These are phyloP conservation scores for Sphaerulina musiva DNA, from an alignment of 2,329 filamentous ascomycete genomes.

Conservation along the genomic window DNA sequence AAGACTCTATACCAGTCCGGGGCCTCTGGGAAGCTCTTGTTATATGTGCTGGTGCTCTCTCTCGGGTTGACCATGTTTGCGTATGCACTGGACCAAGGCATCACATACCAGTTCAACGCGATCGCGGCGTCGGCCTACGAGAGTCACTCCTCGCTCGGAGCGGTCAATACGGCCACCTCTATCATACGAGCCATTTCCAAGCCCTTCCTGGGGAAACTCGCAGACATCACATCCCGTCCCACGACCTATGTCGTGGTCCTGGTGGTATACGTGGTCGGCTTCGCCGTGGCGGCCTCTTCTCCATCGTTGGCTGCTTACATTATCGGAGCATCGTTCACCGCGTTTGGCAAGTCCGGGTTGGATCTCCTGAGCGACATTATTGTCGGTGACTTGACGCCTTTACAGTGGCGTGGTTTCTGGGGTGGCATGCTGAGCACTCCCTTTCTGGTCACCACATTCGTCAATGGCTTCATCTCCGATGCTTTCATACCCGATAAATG, in stretches of 20 bases:
- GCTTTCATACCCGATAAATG: slow-evolving; percentile 34
- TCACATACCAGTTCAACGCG: slow-evolving; percentile 11
- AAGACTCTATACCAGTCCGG: slow-evolving; percentile 26
- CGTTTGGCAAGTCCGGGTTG: slow-evolving; percentile 29
- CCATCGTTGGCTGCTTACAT: slow-evolving; percentile 23
- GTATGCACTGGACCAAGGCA: slow-evolving; percentile 21
- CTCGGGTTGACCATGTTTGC: slow-evolving; percentile 30
- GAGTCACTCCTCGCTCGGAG: slow-evolving; percentile 3
- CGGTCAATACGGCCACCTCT: slow-evolving; percentile 6
- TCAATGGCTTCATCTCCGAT: slow-evolving; percentile 41
- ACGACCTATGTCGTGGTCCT: slow-evolving; percentile 37
- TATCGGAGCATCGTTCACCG: slow-evolving; percentile 26
- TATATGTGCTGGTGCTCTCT: slow-evolving; percentile 22
- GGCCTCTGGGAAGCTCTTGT: slow-evolving; percentile 19
- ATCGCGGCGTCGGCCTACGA: slow-evolving; percentile 6
- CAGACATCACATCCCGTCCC: slow-evolving; percentile 25
- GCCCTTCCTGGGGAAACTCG: slow-evolving; percentile 12
- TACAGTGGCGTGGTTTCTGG: slow-evolving; percentile 31
- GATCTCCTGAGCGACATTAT: slow-evolving; percentile 30
- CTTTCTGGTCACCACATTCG: slow-evolving; percentile 38
- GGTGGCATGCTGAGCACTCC: slow-evolving; percentile 21
- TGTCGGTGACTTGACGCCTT: slow-evolving; percentile 28
- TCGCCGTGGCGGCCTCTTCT: slow-evolving; percentile 6
- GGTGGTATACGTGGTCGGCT: slow-evolving; percentile 26
- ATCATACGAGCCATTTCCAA: slow-evolving; percentile 15